Percentiles rank a stretch among this genome's conserved stretches.
These are phyloP conservation scores for Annulohypoxylon moriforme DNA, from an alignment of 495 filamentous ascomycete genomes.

Conservation along the genomic window DNA sequence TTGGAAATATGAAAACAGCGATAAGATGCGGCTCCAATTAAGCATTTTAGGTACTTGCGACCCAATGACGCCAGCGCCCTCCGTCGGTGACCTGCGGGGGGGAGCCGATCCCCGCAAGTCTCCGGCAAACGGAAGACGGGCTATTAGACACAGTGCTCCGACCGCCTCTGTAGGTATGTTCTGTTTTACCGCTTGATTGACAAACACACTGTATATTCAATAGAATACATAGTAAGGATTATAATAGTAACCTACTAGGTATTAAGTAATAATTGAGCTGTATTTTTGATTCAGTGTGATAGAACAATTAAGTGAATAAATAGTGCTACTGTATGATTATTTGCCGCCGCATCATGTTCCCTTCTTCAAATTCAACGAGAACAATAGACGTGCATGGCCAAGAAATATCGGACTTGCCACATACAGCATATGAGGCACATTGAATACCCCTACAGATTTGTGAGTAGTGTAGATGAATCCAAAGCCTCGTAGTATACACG, in stretches of 20 bases:
- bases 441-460: neutral
- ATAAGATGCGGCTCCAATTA: constrained; percentile 20
- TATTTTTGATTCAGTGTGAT: too few relatives aligned
- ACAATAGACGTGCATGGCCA: neutral
- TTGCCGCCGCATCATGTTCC: neutral
- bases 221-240: too few relatives aligned
- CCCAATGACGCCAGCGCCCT: constrained; percentile 6
- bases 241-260: too few relatives aligned
- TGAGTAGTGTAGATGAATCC: neutral
- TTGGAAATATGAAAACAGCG: neutral
- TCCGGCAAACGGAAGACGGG: constrained; percentile 36
- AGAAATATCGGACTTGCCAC: neutral
- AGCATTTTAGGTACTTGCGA: neutral
- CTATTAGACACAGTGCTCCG: neutral
- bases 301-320: too few relatives aligned
- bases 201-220: too few relatives aligned
- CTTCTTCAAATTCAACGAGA: neutral
- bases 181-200: too few relatives aligned
- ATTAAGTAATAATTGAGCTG: too few relatives aligned
- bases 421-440: neutral
- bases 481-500: neutral
- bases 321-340: neutral
- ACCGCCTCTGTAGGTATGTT: neutral
- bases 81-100: constrained; percentile 47
- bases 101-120: constrained; percentile 27